A percentile compares a stretch with the other conserved stretches of the same genome.
Evolutionary conservation across 1,139 yeast species (phyloP).

Genomic region (Lodderomyces metapsilosis): DNA sequence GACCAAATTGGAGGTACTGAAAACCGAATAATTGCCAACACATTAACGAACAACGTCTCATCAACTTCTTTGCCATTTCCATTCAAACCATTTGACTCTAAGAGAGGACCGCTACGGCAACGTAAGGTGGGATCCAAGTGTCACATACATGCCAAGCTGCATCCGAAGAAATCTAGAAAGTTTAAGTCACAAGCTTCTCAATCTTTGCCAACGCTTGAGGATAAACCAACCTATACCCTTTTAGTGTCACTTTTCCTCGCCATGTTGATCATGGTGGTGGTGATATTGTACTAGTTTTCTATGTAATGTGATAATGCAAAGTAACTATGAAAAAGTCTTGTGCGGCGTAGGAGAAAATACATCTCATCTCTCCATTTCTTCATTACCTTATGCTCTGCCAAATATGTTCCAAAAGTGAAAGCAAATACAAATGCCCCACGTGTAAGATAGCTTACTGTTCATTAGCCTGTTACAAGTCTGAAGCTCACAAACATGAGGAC

Average conservation of each 20-base stretch:
- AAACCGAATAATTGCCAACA: too few species aligned
- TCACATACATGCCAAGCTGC: not conserved
- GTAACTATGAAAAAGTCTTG: not conserved
- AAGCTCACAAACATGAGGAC: slow-evolving; percentile 28
- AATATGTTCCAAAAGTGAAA: slow-evolving; percentile 39
- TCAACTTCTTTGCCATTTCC: too few species aligned
- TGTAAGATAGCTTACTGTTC: slow-evolving; percentile 53
- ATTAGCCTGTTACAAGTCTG: slow-evolving; percentile 54
- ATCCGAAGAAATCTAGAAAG: too few species aligned
- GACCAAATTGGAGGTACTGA: too few species aligned
- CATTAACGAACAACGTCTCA: too few species aligned
- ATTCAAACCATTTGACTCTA: not conserved
- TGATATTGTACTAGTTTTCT: not conserved
- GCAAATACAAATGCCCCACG: slow-evolving; percentile 65
- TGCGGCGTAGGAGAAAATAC: not conserved
- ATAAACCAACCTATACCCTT: not conserved
- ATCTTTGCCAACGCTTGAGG: too few species aligned
- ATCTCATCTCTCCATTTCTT: not conserved
- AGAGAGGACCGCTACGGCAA: not conserved
- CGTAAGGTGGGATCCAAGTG: not conserved
- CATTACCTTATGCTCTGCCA: slow-evolving; percentile 29
- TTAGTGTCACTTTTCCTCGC: not conserved
- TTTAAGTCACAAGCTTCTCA: too few species aligned
- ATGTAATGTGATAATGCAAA: not conserved
- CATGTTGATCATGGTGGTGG: not conserved